phyloP scores from a whole-genome alignment of 352 stramenopile species.

The Phytophthora citrophthora region DNA sequence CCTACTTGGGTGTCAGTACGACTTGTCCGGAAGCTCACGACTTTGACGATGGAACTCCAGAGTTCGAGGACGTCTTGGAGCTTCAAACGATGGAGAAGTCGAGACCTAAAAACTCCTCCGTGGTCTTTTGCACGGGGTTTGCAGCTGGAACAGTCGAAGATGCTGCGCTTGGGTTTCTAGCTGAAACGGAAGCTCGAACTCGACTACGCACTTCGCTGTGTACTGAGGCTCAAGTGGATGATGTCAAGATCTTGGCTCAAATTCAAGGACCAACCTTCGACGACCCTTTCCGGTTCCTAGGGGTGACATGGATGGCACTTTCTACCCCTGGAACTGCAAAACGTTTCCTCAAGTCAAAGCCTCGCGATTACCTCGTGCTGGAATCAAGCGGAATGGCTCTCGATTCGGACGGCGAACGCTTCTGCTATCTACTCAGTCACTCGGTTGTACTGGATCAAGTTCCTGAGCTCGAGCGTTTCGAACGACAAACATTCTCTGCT shows the following conservation, averaged over 20 bases:
- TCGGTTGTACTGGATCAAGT: constrained; percentile 35
- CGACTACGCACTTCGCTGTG: constrained; percentile 31
- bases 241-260: constrained; percentile 30
- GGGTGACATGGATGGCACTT: constrained; percentile 47
- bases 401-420: constrained; percentile 32
- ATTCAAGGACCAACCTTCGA: constrained; percentile 39
- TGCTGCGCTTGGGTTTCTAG: constrained; percentile 41
- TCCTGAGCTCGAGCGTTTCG: constrained; percentile 26
- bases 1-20: constrained; percentile 15
- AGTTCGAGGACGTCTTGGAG: constrained; percentile 12
- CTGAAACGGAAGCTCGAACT: constrained; percentile 37
- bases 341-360: constrained; percentile 39
- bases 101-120: constrained; percentile 19
- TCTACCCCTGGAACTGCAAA: constrained; percentile 24
- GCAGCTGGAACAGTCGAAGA: constrained; percentile 45
- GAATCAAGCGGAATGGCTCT: constrained; percentile 43
- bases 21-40: constrained; percentile 21
- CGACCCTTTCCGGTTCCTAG: constrained; percentile 51
- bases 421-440: constrained; percentile 43
- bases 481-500: constrained; percentile 37
- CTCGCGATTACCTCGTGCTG: constrained; percentile 40
- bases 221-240: constrained; percentile 23
- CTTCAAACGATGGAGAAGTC: constrained; percentile 28
- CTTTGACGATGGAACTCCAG: constrained; percentile 16
- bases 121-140: constrained; percentile 37